Base-by-base conservation (phyloP, 257 asterid genomes). In the Vinca minor region DNA sequence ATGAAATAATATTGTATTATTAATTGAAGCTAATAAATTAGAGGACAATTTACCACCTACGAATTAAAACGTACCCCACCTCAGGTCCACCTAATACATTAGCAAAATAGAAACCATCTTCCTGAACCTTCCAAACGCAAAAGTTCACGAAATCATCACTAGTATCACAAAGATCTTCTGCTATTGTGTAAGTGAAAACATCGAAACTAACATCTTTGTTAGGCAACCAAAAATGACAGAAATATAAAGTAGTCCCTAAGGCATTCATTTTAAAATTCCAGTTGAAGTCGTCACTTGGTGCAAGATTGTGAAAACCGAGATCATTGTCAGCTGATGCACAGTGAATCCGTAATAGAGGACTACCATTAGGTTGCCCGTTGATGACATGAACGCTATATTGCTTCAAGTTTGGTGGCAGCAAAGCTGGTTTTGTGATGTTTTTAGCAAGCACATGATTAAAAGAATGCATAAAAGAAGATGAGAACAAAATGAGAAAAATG, bases 191-290 rank as follows among this genome's bases (percentile, higher is more conserved):
- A 26, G 45, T 18, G 0, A 46, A 47, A 0, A 59, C 72, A 2
- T 4, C 42, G 11, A 59, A 58, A 0, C 0, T 0, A 1, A 0
- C 18, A 5, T 47, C 11, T 47, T 59, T 68, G 8, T 32, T 3
- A 14, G 11, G 10, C 53, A 52, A 59, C 44, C 50, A 58, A 10
- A 58, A 58, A 58, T 68, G 72, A 15, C 72, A 59, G 34, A 9
- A 21, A 28, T 35, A 35, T 21, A 34, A 2, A 8, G 59, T 47
- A 4, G 5, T 25, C 5, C 31, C 23, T 1, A 25, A 8, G 0
- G 5, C 0, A 10, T 68, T 5, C 28, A 32, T 25, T 14, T 8
- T 49, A 6, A 68, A 68, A 0, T 32, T 21, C 55, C 39, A 68
- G 13, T 25, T 21, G 9, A 58, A 59, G 21, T 28, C 56, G 25